phyloP scores from a whole-genome alignment of 1,139 yeast species.

The Saccharomyces pastorianus region DNA sequence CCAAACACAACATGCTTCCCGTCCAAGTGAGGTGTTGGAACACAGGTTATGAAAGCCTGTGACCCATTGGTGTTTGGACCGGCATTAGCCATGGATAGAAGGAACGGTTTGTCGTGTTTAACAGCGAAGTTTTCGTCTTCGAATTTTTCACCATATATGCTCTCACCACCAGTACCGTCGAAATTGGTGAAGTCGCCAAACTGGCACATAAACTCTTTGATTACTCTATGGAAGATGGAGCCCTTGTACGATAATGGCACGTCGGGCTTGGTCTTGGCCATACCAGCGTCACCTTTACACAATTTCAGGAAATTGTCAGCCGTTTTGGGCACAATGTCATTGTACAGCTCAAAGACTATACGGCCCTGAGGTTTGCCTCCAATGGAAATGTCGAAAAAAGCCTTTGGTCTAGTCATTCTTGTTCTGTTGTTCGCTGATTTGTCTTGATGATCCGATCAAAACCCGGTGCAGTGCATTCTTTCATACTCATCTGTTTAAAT shows the following conservation, averaged over 20 bases:
- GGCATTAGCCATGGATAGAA: constrained; percentile 93
- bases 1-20: constrained; percentile 98
- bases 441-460: no score
- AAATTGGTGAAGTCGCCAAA: constrained; percentile 95
- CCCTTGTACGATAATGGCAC: constrained; percentile 68
- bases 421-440: not conserved
- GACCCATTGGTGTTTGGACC: constrained; percentile 95
- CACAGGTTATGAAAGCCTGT: constrained; percentile 88
- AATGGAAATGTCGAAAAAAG: constrained; percentile 67
- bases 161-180: constrained; percentile 89
- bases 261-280: constrained; percentile 44
- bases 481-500: not conserved
- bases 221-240: constrained; percentile 83
- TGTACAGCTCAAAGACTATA: constrained; percentile 64
- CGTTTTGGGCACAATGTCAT: constrained; percentile 83
- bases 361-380: constrained; percentile 63
- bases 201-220: constrained; percentile 85
- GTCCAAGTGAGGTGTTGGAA: constrained; percentile 74
- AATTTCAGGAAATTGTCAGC: constrained; percentile 87
- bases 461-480: no score
- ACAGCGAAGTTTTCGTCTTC: constrained; percentile 82
- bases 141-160: constrained; percentile 90
- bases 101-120: constrained; percentile 75
- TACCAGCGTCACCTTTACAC: constrained; percentile 85
- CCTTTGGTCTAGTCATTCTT: constrained; percentile 41